Evolutionary conservation across 192 early-diverging fungal genomes (phyloP).

Genomic region (Coemansia sp.): DNA sequence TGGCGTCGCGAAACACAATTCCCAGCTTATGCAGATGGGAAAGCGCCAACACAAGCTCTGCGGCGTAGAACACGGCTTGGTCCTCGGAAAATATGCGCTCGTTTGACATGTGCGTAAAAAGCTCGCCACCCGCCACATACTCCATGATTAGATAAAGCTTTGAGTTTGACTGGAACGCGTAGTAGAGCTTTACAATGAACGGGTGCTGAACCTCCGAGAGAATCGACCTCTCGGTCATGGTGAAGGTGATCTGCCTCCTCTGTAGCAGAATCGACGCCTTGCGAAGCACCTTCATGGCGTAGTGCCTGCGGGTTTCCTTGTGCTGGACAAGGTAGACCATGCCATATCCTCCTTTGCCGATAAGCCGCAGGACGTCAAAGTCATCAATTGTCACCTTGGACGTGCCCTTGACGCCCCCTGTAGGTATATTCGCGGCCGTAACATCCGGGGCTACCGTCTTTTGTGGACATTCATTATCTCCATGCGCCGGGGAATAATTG

Average conservation of each 20-base stretch:
- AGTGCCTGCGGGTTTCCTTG: conserved; percentile 59
- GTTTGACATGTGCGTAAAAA: conserved; percentile 85
- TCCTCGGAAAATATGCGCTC: conserved; percentile 73
- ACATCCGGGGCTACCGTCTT: neutral
- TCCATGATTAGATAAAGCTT: conserved; percentile 88
- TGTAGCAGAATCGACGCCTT: conserved; percentile 86
- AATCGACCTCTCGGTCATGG: conserved; percentile 85
- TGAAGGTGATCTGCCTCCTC: conserved; percentile 78
- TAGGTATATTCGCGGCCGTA: neutral
- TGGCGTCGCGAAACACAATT: conserved; percentile 88
- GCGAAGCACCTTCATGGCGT: conserved; percentile 93
- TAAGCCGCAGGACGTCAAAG: conserved; percentile 63
- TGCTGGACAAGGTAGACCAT: conserved; percentile 85
- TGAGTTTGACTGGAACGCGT: conserved; percentile 89
- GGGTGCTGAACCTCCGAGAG: conserved; percentile 85
- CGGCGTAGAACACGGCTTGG: conserved; percentile 82
- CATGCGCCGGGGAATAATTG: neutral
- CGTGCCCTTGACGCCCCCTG: neutral
- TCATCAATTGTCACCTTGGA: conserved; percentile 52
- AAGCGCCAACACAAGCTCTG: conserved; percentile 84
- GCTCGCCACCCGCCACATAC: conserved; percentile 90
- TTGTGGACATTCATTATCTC: neutral
- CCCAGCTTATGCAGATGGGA: conserved; percentile 86
- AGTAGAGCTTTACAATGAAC: conserved; percentile 91
- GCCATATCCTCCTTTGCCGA: conserved; percentile 81